Evolutionary conservation across 2,329 filamentous ascomycete genomes (phyloP).

Genomic region (Dothideomycetes sp.): DNA sequence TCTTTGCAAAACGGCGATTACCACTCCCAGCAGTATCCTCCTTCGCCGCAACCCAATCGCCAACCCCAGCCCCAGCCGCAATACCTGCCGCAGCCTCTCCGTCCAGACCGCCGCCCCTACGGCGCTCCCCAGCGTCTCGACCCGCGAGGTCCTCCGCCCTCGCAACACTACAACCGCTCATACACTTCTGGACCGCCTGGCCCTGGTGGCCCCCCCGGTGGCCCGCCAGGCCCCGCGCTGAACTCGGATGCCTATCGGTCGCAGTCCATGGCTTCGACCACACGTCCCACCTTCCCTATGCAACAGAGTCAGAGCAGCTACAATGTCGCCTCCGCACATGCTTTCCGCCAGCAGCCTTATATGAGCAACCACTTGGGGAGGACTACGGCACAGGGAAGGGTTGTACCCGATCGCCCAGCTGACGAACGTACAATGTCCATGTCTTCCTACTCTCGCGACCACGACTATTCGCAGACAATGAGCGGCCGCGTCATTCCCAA

Average conservation of each 20-base stretch:
- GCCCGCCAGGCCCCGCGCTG: constrained; percentile 47
- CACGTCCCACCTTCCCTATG: constrained; percentile 54
- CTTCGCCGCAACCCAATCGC: constrained; percentile 10
- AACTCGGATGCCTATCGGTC: constrained; percentile 82
- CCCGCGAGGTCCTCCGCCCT: constrained; percentile 42
- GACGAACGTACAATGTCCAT: constrained; percentile 95
- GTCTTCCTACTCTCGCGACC: constrained; percentile 70
- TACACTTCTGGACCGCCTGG: constrained; percentile 25
- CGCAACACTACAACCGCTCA: constrained; percentile 36
- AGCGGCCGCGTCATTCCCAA: constrained; percentile 85
- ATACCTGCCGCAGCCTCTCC: constrained; percentile 50
- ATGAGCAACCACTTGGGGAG: constrained; percentile 54
- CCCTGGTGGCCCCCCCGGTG: constrained; percentile 20
- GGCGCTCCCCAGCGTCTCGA: constrained; percentile 64
- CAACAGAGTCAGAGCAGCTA: constrained; percentile 55
- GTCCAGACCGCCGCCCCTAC: constrained; percentile 60
- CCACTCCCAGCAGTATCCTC: constrained; percentile 23
- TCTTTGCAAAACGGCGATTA: constrained; percentile 30
- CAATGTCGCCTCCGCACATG: constrained; percentile 56
- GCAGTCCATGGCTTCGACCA: constrained; percentile 76
- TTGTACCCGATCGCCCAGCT: constrained; percentile 75
- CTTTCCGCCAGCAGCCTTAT: constrained; percentile 71
- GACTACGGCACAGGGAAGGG: constrained; percentile 82
- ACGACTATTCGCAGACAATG: constrained; percentile 77
- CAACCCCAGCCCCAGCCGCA: constrained; percentile 44